phyloP scores from a whole-genome alignment of 345 rosid species.

The Gossypium stocksii region DNA sequence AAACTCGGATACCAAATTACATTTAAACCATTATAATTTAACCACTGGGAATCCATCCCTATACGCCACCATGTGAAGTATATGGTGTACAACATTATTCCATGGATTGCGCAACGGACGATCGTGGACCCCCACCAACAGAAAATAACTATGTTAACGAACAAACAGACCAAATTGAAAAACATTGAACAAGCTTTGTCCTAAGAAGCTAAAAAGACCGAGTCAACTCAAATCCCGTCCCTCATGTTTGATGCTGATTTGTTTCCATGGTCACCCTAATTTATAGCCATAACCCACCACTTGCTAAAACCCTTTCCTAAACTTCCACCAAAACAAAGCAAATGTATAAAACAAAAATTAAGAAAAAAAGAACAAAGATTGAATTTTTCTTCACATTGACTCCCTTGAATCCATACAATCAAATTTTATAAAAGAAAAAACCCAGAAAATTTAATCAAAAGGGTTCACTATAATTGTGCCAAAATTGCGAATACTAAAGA shows the following conservation, averaged over 20 bases:
- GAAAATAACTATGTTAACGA: conserved; percentile 3
- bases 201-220: conserved; percentile 12
- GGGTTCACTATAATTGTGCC: conserved; percentile 9
- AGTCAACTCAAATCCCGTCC: conserved; percentile 23
- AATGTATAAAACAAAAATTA: too few species aligned
- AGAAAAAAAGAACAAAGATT: background rate
- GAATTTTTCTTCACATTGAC: background rate
- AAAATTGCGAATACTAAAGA: conserved; percentile 43
- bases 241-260: background rate
- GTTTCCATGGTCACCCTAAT: conserved; percentile 30
- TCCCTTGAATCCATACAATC: conserved; percentile 11
- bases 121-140: background rate
- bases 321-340: background rate
- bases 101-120: background rate
- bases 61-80: background rate
- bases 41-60: too few species aligned
- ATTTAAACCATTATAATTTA: too few species aligned
- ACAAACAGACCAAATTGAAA: background rate
- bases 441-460: background rate
- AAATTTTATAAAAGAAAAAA: background rate
- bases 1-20: too few species aligned
- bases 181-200: background rate
- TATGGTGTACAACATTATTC: background rate
- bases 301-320: background rate
- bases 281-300: conserved; percentile 23